Conservation (phyloP, 2,329 filamentous ascomycete genomes). For the Penicillium sp. region DNA sequence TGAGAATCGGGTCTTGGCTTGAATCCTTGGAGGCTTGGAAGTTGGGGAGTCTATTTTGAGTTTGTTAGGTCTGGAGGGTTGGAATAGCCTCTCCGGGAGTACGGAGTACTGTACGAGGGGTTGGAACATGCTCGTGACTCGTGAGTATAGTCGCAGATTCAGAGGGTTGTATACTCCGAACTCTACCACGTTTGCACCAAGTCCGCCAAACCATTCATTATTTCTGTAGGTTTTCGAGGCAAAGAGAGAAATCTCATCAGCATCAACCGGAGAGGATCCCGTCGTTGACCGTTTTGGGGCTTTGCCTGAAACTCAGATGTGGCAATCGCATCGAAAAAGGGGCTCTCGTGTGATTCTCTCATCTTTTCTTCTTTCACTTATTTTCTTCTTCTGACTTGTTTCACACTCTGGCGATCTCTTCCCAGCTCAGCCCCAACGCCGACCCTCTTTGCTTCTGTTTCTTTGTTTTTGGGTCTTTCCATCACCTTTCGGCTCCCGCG, state of each 20-base stretch:
- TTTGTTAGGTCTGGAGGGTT: background rate
- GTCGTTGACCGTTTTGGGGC: slow-evolving; percentile 17
- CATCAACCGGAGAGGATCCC: background rate
- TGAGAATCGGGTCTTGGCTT: background rate
- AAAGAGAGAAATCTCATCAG: no score
- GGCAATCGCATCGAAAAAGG: slow-evolving; percentile 7
- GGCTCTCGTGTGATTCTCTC: slow-evolving; percentile 5
- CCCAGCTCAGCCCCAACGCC: slow-evolving; percentile 26
- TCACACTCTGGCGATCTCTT: slow-evolving; percentile 28
- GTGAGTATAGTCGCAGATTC: no score
- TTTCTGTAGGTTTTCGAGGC: no score
- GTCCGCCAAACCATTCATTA: no score
- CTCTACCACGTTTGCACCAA: no score
- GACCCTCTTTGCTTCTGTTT: slow-evolving; percentile 6
- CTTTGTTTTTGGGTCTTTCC: background rate
- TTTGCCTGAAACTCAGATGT: slow-evolving; percentile 15
- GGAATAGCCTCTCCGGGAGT: no score
- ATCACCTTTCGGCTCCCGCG: slow-evolving; percentile 7
- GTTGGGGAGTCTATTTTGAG: background rate
- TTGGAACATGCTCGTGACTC: no score
- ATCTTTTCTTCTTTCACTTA: background rate
- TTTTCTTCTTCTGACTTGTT: slow-evolving; percentile 6
- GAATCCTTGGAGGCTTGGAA: no score
- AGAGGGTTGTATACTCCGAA: no score
- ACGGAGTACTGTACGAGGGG: no score